Evolutionary conservation across 345 rosid species (phyloP).

Genomic region (Cardiospermum halicacabum): DNA sequence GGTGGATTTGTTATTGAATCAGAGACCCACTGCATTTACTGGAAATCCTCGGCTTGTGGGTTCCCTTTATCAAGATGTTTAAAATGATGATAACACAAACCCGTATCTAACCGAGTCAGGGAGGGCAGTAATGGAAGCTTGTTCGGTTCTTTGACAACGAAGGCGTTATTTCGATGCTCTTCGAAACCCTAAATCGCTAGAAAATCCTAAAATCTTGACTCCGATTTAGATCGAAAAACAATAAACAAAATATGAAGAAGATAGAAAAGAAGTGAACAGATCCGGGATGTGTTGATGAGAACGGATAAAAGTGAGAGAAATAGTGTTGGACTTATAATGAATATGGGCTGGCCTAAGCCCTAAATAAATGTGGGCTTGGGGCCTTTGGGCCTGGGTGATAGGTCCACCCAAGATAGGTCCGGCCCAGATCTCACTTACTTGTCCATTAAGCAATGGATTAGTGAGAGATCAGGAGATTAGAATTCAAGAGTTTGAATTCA

Average conservation of each 20-base stretch:
- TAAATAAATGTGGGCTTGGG: no score
- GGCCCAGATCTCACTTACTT: no score
- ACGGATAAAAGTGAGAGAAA: not conserved
- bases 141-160: conserved; percentile 49
- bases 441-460: no score
- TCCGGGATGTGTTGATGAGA: not conserved
- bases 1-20: conserved; percentile 75
- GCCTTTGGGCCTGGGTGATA: no score
- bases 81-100: conserved; percentile 67
- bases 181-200: conserved; percentile 51
- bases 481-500: no score
- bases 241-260: not conserved
- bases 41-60: conserved; percentile 80
- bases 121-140: conserved; percentile 44
- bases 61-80: conserved; percentile 85
- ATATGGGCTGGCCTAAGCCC: no score
- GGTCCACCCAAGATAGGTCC: no score
- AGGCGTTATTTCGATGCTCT: conserved; percentile 79
- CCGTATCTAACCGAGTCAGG: conserved; percentile 49
- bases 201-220: conserved; percentile 26
- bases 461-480: no score
- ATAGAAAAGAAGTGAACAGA: not conserved
- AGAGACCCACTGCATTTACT: conserved; percentile 92
- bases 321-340: no score
- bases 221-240: not conserved